Evolutionary conservation across 768 basidiomycete genomes (phyloP).

Genomic region (Tulasnella sp.): DNA sequence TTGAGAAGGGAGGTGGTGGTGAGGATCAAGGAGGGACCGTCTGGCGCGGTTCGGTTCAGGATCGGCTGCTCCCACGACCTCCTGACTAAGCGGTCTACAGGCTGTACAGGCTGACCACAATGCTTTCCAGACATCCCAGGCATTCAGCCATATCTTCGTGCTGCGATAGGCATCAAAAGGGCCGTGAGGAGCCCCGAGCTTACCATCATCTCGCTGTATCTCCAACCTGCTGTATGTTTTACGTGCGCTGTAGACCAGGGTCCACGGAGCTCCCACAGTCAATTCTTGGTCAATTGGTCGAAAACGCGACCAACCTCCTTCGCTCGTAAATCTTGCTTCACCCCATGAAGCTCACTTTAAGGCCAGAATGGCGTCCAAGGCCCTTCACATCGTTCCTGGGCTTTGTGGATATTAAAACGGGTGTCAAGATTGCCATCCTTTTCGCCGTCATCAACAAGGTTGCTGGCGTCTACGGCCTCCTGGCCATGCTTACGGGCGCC

Average conservation of each 20-base stretch:
- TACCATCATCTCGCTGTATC: neutral
- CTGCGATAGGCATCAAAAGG: neutral
- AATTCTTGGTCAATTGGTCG: conserved; percentile 10
- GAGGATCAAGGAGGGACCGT: neutral
- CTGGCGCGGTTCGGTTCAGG: neutral
- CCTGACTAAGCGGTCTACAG: neutral
- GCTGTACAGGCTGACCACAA: neutral
- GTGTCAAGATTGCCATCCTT: conserved; percentile 76
- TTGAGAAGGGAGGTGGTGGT: neutral
- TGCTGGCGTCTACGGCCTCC: conserved; percentile 92
- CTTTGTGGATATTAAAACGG: conserved; percentile 89
- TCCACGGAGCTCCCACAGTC: conserved; percentile 4
- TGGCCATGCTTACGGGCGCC: conserved; percentile 75
- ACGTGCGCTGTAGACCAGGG: neutral
- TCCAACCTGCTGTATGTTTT: neutral
- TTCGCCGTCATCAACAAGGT: conserved; percentile 98
- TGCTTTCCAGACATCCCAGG: neutral
- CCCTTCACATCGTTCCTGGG: conserved; percentile 80
- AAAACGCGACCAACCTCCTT: conserved; percentile 9
- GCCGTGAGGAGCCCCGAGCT: neutral
- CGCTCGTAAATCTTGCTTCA: neutral
- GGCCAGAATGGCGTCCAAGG: conserved; percentile 62
- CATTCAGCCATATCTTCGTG: neutral
- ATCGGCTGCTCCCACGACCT: neutral
- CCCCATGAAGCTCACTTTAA: conserved; percentile 27